Percentiles rank a stretch among this genome's conserved stretches.
Evolutionary conservation across 345 rosid species (phyloP).

Genomic region (Populus alba): DNA sequence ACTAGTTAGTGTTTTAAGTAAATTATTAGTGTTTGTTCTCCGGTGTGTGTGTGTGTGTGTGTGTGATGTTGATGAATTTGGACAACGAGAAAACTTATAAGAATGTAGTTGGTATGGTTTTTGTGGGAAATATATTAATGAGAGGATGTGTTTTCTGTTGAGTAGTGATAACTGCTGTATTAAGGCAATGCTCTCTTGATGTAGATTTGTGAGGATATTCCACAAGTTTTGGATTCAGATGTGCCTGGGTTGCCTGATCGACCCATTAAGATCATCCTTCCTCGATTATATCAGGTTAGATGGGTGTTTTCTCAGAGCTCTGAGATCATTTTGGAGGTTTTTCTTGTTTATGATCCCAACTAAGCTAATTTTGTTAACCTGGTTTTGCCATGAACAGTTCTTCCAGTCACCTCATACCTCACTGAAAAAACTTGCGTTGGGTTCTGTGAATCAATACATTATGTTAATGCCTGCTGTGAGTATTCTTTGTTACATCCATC

Average conservation of each 20-base stretch:
- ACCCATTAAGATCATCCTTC: constrained; percentile 76
- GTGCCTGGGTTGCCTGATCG: constrained; percentile 85
- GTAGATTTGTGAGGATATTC: constrained; percentile 94
- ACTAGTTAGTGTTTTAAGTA: not conserved
- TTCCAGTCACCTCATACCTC: constrained; percentile 86
- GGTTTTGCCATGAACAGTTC: constrained; percentile 53
- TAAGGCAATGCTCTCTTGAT: not conserved
- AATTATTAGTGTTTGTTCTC: not conserved
- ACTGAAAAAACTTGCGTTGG: constrained; percentile 78
- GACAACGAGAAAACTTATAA: not conserved
- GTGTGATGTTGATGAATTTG: not conserved
- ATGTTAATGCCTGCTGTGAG: constrained; percentile 97
- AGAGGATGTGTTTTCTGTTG: not conserved
- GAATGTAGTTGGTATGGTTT: not conserved
- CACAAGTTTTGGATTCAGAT: constrained; percentile 82
- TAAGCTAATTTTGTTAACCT: not conserved
- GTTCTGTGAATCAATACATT: constrained; percentile 80
- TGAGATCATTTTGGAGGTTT: not conserved
- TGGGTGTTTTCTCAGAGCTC: constrained; percentile 3
- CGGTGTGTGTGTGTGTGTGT: not conserved
- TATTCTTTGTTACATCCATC: constrained; percentile 19
- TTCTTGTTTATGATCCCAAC: not conserved
- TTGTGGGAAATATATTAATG: not conserved
- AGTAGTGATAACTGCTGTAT: not conserved
- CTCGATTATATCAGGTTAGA: constrained; percentile 74